Evolutionary conservation across 805 yeast species (phyloP).

Genomic region (Zygoascus flipseniorum): DNA sequence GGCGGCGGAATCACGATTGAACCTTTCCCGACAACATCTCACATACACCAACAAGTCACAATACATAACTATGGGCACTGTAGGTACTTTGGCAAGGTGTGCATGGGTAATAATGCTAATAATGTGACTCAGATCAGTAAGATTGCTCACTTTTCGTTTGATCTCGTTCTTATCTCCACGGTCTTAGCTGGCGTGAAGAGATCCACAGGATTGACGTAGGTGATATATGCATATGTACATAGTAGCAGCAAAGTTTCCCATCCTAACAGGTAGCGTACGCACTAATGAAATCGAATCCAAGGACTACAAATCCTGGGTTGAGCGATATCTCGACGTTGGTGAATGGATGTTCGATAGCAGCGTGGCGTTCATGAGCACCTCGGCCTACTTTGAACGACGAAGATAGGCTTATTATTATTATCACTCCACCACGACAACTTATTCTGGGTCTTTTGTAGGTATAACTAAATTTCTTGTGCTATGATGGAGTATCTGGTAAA

Average conservation of each 20-base stretch:
- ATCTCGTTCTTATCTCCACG: slow-evolving; percentile 69
- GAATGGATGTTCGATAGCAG: slow-evolving; percentile 71
- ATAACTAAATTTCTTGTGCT: background rate
- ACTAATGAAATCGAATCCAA: slow-evolving; percentile 41
- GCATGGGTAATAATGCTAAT: background rate
- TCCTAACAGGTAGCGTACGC: slow-evolving; percentile 28
- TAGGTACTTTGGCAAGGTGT: slow-evolving; percentile 1
- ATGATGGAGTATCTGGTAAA: slow-evolving; percentile 9
- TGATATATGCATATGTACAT: slow-evolving; percentile 4
- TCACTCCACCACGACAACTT: too few species aligned
- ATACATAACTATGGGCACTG: slow-evolving; percentile 11
- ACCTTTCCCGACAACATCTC: too few species aligned
- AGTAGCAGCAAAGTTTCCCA: background rate
- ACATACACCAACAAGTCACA: too few species aligned
- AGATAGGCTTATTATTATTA: background rate
- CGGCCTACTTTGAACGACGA: slow-evolving; percentile 54
- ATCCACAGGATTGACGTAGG: slow-evolving; percentile 61
- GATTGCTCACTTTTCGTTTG: slow-evolving; percentile 64
- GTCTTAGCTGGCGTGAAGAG: slow-evolving; percentile 79
- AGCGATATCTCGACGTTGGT: slow-evolving; percentile 73
- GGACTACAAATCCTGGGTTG: slow-evolving; percentile 35
- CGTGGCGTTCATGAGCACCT: slow-evolving; percentile 59
- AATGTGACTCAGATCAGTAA: slow-evolving; percentile 43
- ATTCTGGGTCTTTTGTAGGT: too few species aligned
- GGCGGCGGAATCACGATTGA: too few species aligned